These are phyloP conservation scores for Xylaria sp. DNA, from an alignment of 2,329 filamentous ascomycete genomes.

Conservation along the genomic window DNA sequence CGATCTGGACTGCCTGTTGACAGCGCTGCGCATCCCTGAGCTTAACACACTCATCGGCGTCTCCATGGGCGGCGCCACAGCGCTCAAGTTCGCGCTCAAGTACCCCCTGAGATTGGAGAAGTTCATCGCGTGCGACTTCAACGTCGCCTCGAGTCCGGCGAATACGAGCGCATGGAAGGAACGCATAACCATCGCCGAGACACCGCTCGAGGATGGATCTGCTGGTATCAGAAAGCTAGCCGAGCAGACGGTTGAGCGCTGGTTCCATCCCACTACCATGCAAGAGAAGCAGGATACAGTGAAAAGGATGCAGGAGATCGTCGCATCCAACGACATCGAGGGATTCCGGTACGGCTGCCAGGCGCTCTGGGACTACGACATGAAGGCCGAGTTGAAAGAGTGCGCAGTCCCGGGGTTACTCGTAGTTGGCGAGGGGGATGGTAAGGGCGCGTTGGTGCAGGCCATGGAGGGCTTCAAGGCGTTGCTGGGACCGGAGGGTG, in stretches of 20 bases:
- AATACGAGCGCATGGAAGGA: conserved; percentile 79
- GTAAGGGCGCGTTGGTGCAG: conserved; percentile 63
- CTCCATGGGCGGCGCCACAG: conserved; percentile 74
- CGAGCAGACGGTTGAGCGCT: conserved; percentile 64
- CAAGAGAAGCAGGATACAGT: conserved; percentile 42
- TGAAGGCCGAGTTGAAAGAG: conserved; percentile 50
- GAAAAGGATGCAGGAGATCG: conserved; percentile 60
- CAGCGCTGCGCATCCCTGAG: conserved; percentile 62
- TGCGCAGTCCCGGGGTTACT: conserved; percentile 59
- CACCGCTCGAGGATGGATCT: conserved; percentile 42
- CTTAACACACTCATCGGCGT: conserved; percentile 69
- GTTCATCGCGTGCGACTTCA: conserved; percentile 82
- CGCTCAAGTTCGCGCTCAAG: conserved; percentile 69
- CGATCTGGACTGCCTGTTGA: conserved; percentile 62
- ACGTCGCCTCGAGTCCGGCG: conserved; percentile 61
- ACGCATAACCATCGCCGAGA: conserved; percentile 62
- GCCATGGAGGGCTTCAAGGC: conserved; percentile 72
- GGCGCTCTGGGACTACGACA: conserved; percentile 67
- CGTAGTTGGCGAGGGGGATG: conserved; percentile 68
- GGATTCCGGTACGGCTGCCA: conserved; percentile 65
- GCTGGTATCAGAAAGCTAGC: conserved; percentile 62
- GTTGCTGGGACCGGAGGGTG: conserved; percentile 48
- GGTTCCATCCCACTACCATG: conserved; percentile 63
- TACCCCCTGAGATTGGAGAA: conserved; percentile 75
- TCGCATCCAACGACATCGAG: conserved; percentile 61